Evolutionary conservation across 2,329 filamentous ascomycete species (phyloP).

Genomic region (Diaporthe aspalathi): DNA sequence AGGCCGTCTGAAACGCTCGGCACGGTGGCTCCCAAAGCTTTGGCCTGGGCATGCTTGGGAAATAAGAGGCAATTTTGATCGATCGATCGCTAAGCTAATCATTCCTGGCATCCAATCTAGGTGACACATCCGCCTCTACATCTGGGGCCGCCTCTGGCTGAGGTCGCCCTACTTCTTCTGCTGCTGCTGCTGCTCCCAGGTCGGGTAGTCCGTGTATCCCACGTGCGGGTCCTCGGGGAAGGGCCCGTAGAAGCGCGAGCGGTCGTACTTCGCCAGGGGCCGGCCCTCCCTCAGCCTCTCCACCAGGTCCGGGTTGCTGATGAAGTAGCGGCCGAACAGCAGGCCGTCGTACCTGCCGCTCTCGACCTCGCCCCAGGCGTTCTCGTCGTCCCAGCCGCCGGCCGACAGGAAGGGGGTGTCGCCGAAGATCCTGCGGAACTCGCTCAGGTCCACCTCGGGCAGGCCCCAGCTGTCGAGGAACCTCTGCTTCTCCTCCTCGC

Average conservation of each 20-base stretch:
- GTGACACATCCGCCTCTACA: not conserved
- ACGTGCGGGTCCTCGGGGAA: conserved; percentile 25
- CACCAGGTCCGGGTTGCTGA: conserved; percentile 57
- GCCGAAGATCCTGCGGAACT: conserved; percentile 38
- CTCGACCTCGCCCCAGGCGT: conserved; percentile 46
- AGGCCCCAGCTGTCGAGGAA: conserved; percentile 35
- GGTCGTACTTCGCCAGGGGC: conserved; percentile 51
- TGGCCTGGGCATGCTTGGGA: not conserved
- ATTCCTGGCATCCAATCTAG: not conserved
- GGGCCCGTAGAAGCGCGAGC: conserved; percentile 52
- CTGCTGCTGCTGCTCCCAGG: conserved; percentile 30
- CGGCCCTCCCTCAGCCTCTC: conserved; percentile 53
- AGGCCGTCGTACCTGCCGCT: conserved; percentile 45
- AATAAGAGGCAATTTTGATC: not conserved
- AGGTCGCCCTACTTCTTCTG: conserved; percentile 15
- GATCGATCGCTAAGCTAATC: conserved; percentile 4
- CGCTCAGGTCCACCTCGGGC: conserved; percentile 32
- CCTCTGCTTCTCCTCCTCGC: conserved; percentile 46
- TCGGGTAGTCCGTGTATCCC: conserved; percentile 34
- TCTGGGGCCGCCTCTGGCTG: conserved; percentile 20
- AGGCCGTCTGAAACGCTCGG: not conserved
- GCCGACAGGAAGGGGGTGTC: conserved; percentile 47
- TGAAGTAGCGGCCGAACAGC: conserved; percentile 55
- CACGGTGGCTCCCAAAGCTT: not conserved
- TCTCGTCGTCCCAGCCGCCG: conserved; percentile 43